phyloP scores from a whole-genome alignment of 164 flowering plant genomes.

The Annona squamosa region DNA sequence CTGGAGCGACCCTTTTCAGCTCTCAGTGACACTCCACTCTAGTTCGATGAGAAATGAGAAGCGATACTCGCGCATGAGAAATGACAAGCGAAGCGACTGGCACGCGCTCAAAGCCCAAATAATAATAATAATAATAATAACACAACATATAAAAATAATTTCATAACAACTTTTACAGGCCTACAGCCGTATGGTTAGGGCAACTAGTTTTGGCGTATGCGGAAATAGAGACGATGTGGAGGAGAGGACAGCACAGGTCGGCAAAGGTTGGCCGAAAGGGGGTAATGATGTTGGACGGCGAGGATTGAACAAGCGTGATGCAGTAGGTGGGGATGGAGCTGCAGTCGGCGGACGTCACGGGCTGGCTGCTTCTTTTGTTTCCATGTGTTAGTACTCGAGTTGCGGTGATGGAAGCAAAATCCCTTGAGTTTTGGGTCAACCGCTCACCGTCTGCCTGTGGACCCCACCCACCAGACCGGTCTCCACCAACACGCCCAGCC shows the following conservation, averaged over 20 bases:
- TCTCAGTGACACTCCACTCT: no score
- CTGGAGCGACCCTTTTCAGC: no score
- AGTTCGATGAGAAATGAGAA: no score
- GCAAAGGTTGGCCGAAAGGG: neutral
- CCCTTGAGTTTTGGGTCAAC: conserved; percentile 22
- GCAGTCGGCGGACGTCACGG: conserved; percentile 38
- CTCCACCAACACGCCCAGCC: no score
- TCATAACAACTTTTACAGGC: no score
- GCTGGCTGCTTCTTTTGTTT: conserved; percentile 7
- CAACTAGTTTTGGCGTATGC: neutral
- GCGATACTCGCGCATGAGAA: no score
- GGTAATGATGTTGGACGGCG: no score
- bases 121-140: neutral
- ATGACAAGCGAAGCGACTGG: no score
- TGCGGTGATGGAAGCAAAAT: neutral
- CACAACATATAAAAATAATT: neutral
- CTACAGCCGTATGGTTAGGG: neutral
- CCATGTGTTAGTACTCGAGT: no score
- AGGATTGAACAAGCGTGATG: neutral
- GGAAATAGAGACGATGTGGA: neutral
- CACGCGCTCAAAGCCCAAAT: no score
- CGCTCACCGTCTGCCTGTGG: conserved; percentile 11
- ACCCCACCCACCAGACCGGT: neutral
- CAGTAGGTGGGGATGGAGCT: conserved; percentile 23
- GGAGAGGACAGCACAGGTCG: neutral